Conservation (phyloP, 2,329 filamentous ascomycete species). For the Aspergillus nomiae region DNA sequence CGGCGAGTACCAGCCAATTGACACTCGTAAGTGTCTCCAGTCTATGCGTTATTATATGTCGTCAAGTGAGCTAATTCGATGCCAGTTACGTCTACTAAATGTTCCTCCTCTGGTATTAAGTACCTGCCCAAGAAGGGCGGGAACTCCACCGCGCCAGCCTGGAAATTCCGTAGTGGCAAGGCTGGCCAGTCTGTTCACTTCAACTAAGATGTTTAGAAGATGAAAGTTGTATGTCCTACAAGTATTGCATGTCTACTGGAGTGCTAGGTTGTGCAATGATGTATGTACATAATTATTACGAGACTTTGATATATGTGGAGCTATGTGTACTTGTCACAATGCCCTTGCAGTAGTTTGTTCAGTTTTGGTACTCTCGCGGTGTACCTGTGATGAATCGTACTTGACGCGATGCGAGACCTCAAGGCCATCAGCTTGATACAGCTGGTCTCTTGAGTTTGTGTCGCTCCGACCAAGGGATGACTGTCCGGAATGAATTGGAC, state of each 20-base stretch:
- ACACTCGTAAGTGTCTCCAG: slow-evolving; percentile 45
- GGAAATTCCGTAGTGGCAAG: not conserved
- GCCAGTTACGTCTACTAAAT: slow-evolving; percentile 53
- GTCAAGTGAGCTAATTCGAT: not conserved
- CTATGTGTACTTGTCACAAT: not conserved
- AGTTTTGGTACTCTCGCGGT: not conserved
- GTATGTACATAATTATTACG: not conserved
- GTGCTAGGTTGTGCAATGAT: not conserved
- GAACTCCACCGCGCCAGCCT: not conserved
- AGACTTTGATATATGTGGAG: not conserved
- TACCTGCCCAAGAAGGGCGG: slow-evolving; percentile 60
- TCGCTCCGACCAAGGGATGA: not conserved
- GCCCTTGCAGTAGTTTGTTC: not conserved
- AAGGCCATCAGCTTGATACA: not conserved
- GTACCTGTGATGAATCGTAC: not conserved
- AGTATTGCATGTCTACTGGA: not conserved
- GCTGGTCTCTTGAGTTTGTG: not conserved
- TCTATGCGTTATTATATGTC: not conserved
- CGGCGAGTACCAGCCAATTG: slow-evolving; percentile 61
- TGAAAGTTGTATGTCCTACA: not conserved
- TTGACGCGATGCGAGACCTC: not conserved
- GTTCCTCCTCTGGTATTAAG: slow-evolving; percentile 63
- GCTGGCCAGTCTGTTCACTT: slow-evolving; percentile 3
- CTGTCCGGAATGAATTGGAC: not conserved
- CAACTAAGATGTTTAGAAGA: not conserved